Evolutionary conservation across 192 early-diverging fungal genomes (phyloP), one percentile per base, ranked within the genome.

Genomic region (Nowakowskiella sp.): DNA sequence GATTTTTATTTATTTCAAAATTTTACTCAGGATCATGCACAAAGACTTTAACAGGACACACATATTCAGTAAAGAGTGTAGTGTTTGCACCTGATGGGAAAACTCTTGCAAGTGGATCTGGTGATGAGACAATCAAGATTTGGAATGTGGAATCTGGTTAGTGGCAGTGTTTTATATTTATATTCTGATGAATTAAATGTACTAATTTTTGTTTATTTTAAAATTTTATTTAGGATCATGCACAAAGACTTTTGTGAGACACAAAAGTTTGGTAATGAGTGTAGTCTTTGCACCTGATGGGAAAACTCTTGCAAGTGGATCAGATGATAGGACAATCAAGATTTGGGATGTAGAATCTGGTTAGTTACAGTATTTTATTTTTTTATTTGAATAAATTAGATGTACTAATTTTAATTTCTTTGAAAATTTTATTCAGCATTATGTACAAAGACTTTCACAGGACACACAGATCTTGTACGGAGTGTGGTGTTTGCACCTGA

Each of bases 401-500:
- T 53, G 52, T 19, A 5, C 48, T 53, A 25, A 59, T 51, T 44
- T 8, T 25, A 13, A 27, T 22, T 53, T 48, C 21, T 28, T 5
- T 5, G 22, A 36, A 31, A 49, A 34, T 46, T 43, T 4, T 44
- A 34, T 31, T 19, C 34, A 91, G 82, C 61, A 82, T 83, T 43
- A 69, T 94, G 50, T 72, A 77, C 9, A 91, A 92, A 66, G 84
- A 89, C n/a, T n/a, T 76, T 97, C 45, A 80, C 65, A 33, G 91
- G 93, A 0, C 94, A 97, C 74, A 87, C 87, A 61, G 78, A 82
- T 54, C 75, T 78, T 43, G 95, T 99, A 64, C 85, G 95, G 21
- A 88, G 86, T 4, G 93, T 99, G 31, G 88, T 87, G 72, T 99
- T 99, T 61, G 89, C 86, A 57, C 92, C 95, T 9, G 91, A 94